Conservation (phyloP, 805 yeast species). For the Ogataea thermomethanolica region DNA sequence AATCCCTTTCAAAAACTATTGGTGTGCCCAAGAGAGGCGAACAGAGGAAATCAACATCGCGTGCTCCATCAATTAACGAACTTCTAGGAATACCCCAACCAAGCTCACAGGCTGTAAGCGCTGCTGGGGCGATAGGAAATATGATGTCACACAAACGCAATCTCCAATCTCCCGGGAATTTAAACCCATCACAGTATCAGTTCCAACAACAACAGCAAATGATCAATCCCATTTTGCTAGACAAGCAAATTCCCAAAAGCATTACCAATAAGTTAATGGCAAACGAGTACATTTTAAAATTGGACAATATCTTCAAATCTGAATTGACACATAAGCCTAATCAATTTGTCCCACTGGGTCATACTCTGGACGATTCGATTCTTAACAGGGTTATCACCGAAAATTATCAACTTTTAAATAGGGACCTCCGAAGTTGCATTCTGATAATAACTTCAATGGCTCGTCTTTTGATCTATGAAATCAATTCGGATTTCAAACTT, state of each 20-base stretch:
- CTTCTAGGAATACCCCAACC: constrained; percentile 29
- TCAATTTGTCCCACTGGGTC: constrained; percentile 27
- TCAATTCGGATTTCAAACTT: constrained; percentile 29
- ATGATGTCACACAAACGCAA: constrained; percentile 30
- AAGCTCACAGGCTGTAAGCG: constrained; percentile 33
- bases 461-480: constrained; percentile 34
- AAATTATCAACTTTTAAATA: constrained; percentile 28
- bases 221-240: constrained; percentile 33
- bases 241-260: constrained; percentile 30
- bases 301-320: constrained; percentile 33
- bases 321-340: constrained; percentile 31
- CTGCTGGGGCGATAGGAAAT: constrained; percentile 35
- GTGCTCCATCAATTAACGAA: constrained; percentile 29
- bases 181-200: constrained; percentile 20
- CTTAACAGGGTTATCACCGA: constrained; percentile 31
- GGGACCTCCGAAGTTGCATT: constrained; percentile 33
- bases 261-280: constrained; percentile 29
- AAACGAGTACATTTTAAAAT: constrained; percentile 32
- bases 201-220: constrained; percentile 29
- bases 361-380: constrained; percentile 31
- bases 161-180: constrained; percentile 18
- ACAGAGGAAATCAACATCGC: constrained; percentile 7
- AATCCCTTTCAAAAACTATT: background rate
- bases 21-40: constrained; percentile 6
- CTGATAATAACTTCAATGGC: constrained; percentile 36